phyloP scores from a whole-genome alignment of 768 basidiomycete genomes.

The Tylopilus subfusipes region DNA sequence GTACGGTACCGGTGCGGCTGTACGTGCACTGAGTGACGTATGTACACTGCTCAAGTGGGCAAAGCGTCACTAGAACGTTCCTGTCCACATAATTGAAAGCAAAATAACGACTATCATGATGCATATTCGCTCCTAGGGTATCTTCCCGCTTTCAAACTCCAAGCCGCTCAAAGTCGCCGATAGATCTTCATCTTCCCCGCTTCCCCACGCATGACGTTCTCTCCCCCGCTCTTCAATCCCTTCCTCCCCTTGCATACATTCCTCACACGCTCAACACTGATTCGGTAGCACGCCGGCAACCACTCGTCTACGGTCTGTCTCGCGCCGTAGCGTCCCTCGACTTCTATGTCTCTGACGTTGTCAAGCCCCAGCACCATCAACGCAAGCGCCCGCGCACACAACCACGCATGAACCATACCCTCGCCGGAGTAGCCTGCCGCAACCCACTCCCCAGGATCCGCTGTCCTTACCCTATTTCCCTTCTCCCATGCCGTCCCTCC shows the following conservation, averaged over 20 bases:
- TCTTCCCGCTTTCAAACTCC: not conserved
- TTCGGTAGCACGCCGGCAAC: slow-evolving; percentile 22
- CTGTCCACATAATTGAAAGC: not conserved
- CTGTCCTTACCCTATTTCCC: slow-evolving; percentile 6
- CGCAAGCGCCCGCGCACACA: slow-evolving; percentile 56
- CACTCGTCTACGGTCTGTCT: slow-evolving; percentile 24
- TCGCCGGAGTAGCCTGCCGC: slow-evolving; percentile 69
- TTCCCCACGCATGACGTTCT: slow-evolving; percentile 12
- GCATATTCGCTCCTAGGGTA: not conserved
- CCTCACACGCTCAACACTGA: slow-evolving; percentile 14
- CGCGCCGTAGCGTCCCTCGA: slow-evolving; percentile 20
- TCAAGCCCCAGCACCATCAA: slow-evolving; percentile 53
- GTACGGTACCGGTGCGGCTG: too few relatives aligned
- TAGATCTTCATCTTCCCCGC: slow-evolving; percentile 28
- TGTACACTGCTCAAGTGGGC: too few relatives aligned
- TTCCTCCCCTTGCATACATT: slow-evolving; percentile 3
- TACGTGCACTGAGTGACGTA: too few relatives aligned
- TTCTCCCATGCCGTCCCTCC: slow-evolving; percentile 1
- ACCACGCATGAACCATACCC: slow-evolving; percentile 71
- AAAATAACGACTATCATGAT: not conserved
- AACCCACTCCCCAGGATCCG: slow-evolving; percentile 62
- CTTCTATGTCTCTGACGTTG: slow-evolving; percentile 1
- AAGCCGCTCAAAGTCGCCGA: not conserved
- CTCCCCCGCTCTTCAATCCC: not conserved
- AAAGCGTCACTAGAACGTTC: too few relatives aligned